Evolutionary conservation across 2,329 filamentous ascomycete species (phyloP), one percentile per base, ranked within the genome.

Genomic region (Venturia pyrina): DNA sequence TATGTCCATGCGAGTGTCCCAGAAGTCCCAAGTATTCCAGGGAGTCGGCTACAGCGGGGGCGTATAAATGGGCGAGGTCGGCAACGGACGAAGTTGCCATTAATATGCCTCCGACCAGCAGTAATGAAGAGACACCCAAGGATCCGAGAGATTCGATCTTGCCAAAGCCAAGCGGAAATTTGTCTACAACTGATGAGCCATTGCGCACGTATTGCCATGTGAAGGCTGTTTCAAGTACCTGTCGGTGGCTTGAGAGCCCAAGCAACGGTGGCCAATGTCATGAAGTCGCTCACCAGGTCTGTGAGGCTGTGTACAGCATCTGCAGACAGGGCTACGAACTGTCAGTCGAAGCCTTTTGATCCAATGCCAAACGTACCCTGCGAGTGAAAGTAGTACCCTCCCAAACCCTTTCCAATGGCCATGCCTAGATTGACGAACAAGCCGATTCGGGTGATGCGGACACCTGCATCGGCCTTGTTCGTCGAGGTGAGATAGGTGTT

Each of bases 131-230:
- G 43, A 99, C 95, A 19, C 93, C 95, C 67, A 99, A 80, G 28
- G 92, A 95, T 24, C 95, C 95, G 73, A 99, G 79, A 72, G 92
- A 96, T 81, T 99, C 95, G n/a, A 99, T 85, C 80, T 99, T 99
- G 74, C 95, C 95, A 74, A 96, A 99, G 1, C 95, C 95, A 72
- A 87, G 86, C 1, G 95, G 95, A 74, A 96, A 99, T 50, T 85
- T 85, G 65, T 89, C 53, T 59, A 59, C 24, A 59, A 40, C 28
- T 59, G 28, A 59, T 59, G 13, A 59, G 53, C 53, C 15, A 15
- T 37, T 19, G 53, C 48, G 21, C 48, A 5, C 28, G 48, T 13
- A 15, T 28, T 28, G 15, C 53, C 13, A 11, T 59, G 28, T 34
- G 32, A 59, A 37, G 1, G 32, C 17, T 24, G 53, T 59, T 57